These are phyloP conservation scores for Martiniozyma asiatica DNA, from an alignment of 1,139 yeast species.

Conservation along the genomic window DNA sequence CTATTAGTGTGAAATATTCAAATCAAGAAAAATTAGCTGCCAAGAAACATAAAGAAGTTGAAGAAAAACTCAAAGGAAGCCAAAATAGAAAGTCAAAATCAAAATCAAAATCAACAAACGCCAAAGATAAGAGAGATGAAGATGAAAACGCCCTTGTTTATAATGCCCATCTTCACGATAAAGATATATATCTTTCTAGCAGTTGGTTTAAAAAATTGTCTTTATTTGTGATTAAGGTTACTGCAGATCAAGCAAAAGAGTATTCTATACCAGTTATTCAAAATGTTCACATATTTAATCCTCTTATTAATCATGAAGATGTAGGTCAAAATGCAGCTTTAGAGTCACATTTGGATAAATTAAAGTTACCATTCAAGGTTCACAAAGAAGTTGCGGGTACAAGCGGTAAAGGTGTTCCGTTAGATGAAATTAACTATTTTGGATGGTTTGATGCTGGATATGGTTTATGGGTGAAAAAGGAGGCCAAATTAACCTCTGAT, in stretches of 20 bases:
- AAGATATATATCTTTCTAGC: conserved; percentile 1
- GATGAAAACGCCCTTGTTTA: not conserved
- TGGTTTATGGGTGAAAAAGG: conserved; percentile 43
- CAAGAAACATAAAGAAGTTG: not conserved
- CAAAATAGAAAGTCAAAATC: not conserved
- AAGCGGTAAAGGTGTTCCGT: not conserved
- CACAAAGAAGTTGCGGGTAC: conserved; percentile 4
- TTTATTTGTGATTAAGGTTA: conserved; percentile 1
- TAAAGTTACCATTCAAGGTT: conserved; percentile 3
- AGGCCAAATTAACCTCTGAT: conserved; percentile 21
- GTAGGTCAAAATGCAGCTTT: conserved; percentile 1
- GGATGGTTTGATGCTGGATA: conserved; percentile 21
- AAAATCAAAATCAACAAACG: not conserved
- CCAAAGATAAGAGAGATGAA: not conserved
- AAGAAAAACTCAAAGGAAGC: conserved; percentile 1
- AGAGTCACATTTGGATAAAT: conserved; percentile 1
- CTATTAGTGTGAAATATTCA: conserved; percentile 2
- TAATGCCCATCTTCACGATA: conserved; percentile 1
- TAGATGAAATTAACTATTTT: conserved; percentile 2
- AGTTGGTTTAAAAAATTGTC: conserved; percentile 4
- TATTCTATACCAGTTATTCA: conserved; percentile 2
- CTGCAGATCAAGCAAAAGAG: conserved; percentile 1
- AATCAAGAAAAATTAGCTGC: conserved; percentile 1
- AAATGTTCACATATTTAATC: conserved; percentile 2
- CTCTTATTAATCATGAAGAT: not conserved